Evolutionary conservation across 768 basidiomycete species (phyloP), one percentile per base, ranked within the genome.

Genomic region (Obba rivulosa): DNA sequence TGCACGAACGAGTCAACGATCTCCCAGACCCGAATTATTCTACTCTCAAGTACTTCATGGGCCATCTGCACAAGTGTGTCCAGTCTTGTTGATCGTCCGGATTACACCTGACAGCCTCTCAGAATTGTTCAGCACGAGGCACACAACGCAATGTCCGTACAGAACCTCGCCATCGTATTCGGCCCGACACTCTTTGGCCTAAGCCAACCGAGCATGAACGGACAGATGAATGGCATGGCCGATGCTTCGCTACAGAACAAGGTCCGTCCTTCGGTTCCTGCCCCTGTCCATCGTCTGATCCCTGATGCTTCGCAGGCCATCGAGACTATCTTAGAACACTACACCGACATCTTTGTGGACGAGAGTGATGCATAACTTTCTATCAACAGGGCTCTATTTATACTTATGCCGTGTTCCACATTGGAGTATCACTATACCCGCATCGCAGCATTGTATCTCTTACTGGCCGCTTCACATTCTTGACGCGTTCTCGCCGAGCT

Each of bases 1-100:
- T 98, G 45, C 96, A 99, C 61, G 96, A 98, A 62, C 83, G 93
- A 40, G 93, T 99, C 40, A 99, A 99, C 60, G 95, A 97, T 56
- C 76, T 99, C 45, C 95, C 96, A 11, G 96, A 99, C 68, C 80
- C 96, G n/a, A 97, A 98, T 66, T 99, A 99, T 61, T 91, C 96
- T 1, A 95, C 95, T 1, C 74, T 98, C 43, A 97, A 98, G 64
- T 96, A 79, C 66, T 87, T 98, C 66, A 75, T 99, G 74, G 92
- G 90, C 11, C 96, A 99, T 69, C 72, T 99, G 52, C 78, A 97
- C 69, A 82, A 78, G 94, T 95, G 56, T 48, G 80, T 66, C 4
- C 24, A 41, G 34, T 21, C 34, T 14, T 17, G 18, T 23, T 44
- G 14, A 3, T 8, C 40, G 20, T 47, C 17, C 40, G 31, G 17